Conservation (phyloP, 2,329 filamentous ascomycete genomes). For the Fusarium mangiferae region DNA sequence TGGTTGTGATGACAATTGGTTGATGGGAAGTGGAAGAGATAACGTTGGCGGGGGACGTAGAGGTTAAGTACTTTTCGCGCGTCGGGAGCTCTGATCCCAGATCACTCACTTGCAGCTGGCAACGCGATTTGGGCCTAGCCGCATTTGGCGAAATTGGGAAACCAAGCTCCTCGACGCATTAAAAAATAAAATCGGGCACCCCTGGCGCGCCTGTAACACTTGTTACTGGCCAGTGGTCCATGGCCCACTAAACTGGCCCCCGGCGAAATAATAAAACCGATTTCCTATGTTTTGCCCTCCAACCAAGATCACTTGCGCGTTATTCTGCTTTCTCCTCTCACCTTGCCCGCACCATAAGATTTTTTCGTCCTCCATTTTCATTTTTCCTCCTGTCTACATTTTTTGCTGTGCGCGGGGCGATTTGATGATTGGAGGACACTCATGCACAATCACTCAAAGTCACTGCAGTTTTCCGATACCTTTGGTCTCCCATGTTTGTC, state of each 20-base stretch:
- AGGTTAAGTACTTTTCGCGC: constrained; percentile 68
- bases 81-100: constrained; percentile 57
- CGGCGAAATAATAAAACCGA: constrained; percentile 42
- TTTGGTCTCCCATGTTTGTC: constrained; percentile 12
- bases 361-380: background rate
- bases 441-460: constrained; percentile 7
- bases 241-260: background rate
- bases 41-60: constrained; percentile 57
- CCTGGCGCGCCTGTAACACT: constrained; percentile 34
- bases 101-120: constrained; percentile 60
- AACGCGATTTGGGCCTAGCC: constrained; percentile 47
- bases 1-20: constrained; percentile 53
- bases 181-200: constrained; percentile 42
- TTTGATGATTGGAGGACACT: constrained; percentile 32
- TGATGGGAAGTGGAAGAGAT: constrained; percentile 49
- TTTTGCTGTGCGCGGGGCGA: constrained; percentile 5
- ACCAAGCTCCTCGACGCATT: constrained; percentile 22
- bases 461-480: constrained; percentile 20
- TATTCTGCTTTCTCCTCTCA: constrained; percentile 13
- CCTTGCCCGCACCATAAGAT: background rate
- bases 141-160: constrained; percentile 47
- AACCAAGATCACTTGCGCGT: constrained; percentile 27
- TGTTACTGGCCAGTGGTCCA: background rate
- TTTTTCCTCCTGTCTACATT: constrained; percentile 5
- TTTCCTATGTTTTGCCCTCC: constrained; percentile 7